Base-by-base conservation (phyloP, 2,329 filamentous ascomycete genomes). In the Cladosporium sp. region DNA sequence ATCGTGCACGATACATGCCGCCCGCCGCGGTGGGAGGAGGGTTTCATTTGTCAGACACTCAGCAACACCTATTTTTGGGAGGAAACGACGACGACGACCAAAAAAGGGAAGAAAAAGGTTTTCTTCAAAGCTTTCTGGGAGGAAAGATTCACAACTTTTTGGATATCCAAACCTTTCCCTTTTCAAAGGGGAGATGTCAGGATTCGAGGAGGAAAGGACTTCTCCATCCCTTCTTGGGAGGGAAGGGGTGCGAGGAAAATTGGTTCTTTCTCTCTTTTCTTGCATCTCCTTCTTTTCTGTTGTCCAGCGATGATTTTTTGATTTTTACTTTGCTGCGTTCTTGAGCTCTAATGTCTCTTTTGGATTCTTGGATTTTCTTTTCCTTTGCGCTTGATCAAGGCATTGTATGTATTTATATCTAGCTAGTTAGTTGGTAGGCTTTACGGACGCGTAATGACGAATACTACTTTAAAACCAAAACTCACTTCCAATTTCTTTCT, bases 401-500 rank as follows among this genome's bases (percentile, higher is more conserved):
- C n/a, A n/a, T n/a, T n/a, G n/a, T 19, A 18, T 39, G 38, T 39
- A 39, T 41, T 18, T 29, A 3, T 29, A 18, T 33, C 32, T 32
- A 15, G n/a, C 25, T 43, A 30, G 30, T 46, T 46, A 46, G 43
- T 38, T 46, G 12, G 32, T 46, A 38, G 20, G 32, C 6, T 46
- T 47, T 47, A 39, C 35, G 43, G 43, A 47, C 43, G 43, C 43
- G 43, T 39, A 47, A 39, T 47, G 43, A 47, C 43, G 33, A 38
- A 30, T 18, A 38, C 33, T 47, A 47, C 43, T 22, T 39, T 20
- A n/a, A 20, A 29, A 30, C 6, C 12, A 47, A 12, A 6, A 38
- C n/a, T 3, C 4, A 15, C 1, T 22, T 7, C 32, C 11, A 12
- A 18, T 22, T 32, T 32, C 30, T 12, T 2, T 4, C 9, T 12